phyloP scores from a whole-genome alignment of 2,329 filamentous ascomycete genomes.

The Penicillium sp. region DNA sequence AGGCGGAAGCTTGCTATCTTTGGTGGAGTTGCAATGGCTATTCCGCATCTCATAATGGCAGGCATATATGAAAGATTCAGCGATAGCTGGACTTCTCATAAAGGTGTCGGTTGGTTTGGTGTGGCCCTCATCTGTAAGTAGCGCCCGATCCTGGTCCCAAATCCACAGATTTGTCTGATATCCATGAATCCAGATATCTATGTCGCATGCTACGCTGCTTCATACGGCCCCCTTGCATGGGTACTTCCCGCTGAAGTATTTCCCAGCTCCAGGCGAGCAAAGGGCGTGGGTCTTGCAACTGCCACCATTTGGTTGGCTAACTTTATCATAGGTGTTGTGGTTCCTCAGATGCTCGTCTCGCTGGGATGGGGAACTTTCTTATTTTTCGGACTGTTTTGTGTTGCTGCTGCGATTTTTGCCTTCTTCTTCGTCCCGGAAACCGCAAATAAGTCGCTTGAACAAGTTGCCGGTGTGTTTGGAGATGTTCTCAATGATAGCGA shows the following conservation, averaged over 20 bases:
- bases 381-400: constrained; percentile 56
- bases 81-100: constrained; percentile 25
- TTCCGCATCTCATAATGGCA: constrained; percentile 34
- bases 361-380: constrained; percentile 52
- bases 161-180: not conserved
- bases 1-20: constrained; percentile 29
- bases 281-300: constrained; percentile 39
- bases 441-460: constrained; percentile 2
- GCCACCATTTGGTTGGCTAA: constrained; percentile 42
- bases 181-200: constrained; percentile 6
- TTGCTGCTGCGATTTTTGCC: constrained; percentile 34
- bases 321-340: constrained; percentile 57
- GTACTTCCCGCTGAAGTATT: constrained; percentile 41
- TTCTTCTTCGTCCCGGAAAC: constrained; percentile 9
- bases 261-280: constrained; percentile 36
- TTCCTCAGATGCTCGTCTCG: constrained; percentile 57
- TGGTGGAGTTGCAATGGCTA: constrained; percentile 33
- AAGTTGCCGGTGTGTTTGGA: constrained; percentile 6
- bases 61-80: constrained; percentile 22
- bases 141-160: constrained; percentile 3
- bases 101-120: constrained; percentile 22
- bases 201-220: constrained; percentile 28
- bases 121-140: constrained; percentile 18
- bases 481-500: constrained; percentile 4
- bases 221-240: constrained; percentile 36